These are phyloP conservation scores for Clohesyomyces aquaticus DNA, from an alignment of 495 filamentous ascomycete genomes.

Conservation along the genomic window DNA sequence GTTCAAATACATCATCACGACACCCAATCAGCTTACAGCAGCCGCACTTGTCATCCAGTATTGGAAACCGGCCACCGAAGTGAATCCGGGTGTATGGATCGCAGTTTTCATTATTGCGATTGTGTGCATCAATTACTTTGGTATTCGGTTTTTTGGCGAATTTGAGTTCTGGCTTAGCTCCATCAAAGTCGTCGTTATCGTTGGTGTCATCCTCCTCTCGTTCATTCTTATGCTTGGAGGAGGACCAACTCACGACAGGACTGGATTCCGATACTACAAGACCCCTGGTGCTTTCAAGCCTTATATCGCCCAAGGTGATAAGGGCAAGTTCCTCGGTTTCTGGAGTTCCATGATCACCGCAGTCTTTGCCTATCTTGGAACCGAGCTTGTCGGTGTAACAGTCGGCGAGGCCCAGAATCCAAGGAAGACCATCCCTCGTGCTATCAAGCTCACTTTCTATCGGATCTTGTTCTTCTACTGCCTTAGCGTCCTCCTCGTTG, in stretches of 20 bases:
- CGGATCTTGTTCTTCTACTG: slow-evolving; percentile 52
- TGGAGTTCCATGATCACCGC: slow-evolving; percentile 39
- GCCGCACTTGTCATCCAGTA: slow-evolving; percentile 70
- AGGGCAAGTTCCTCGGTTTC: slow-evolving; percentile 37
- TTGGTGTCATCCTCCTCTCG: slow-evolving; percentile 57
- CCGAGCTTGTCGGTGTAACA: slow-evolving; percentile 77
- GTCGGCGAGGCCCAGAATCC: slow-evolving; percentile 55
- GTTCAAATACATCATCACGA: slow-evolving; percentile 73
- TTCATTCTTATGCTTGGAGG: slow-evolving; percentile 75
- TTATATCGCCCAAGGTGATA: slow-evolving; percentile 34
- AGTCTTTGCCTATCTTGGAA: slow-evolving; percentile 53
- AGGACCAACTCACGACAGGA: slow-evolving; percentile 68
- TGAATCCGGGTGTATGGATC: slow-evolving; percentile 68
- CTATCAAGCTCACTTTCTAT: slow-evolving; percentile 48
- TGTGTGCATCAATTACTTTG: slow-evolving; percentile 57
- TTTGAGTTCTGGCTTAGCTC: slow-evolving; percentile 78
- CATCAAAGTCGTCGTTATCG: slow-evolving; percentile 45
- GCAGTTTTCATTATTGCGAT: slow-evolving; percentile 59
- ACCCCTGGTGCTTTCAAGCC: slow-evolving; percentile 43
- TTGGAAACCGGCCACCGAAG: slow-evolving; percentile 63
- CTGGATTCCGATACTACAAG: slow-evolving; percentile 53
- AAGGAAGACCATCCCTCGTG: slow-evolving; percentile 46
- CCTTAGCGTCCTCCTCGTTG: slow-evolving; percentile 57
- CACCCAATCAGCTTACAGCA: slow-evolving; percentile 79
- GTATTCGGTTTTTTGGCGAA: slow-evolving; percentile 74